Percentiles rank a stretch among this genome's conserved stretches.
Conservation (phyloP, 2,329 filamentous ascomycete species). For the Grosmannia clavigera region DNA sequence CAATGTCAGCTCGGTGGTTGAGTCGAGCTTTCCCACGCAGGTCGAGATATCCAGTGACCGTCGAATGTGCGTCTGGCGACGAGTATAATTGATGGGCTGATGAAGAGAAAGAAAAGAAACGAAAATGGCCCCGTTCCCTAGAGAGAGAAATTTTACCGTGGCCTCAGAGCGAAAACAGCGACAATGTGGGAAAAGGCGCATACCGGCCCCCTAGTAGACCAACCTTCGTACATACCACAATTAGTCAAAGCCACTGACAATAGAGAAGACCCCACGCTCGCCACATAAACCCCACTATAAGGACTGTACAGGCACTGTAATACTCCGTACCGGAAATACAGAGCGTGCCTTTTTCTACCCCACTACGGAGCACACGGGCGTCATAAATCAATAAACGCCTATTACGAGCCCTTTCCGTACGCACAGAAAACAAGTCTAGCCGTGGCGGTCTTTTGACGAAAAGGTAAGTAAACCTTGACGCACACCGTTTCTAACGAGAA, state of each 20-base stretch:
- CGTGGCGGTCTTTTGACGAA: not conserved
- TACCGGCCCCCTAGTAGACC: not conserved
- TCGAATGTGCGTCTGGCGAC: not conserved
- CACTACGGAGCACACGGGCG: not conserved
- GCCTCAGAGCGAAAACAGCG: not conserved
- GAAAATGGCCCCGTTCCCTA: not conserved
- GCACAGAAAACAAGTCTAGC: not conserved
- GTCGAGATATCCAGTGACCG: not conserved
- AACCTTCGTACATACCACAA: slow-evolving; percentile 1
- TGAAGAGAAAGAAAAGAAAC: not conserved
- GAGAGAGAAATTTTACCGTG: slow-evolving; percentile 1
- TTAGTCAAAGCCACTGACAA: not conserved
- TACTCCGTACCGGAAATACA: not conserved
- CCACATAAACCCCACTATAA: slow-evolving; percentile 1
- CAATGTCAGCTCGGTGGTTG: not conserved
- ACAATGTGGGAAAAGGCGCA: slow-evolving; percentile 1
- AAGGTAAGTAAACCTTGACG: not conserved
- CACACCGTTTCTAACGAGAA: not conserved
- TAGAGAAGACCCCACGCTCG: not conserved
- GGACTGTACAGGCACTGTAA: not conserved
- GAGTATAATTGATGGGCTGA: not conserved
- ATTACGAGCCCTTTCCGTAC: not conserved
- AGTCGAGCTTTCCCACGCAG: not conserved
- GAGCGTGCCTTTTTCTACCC: not conserved
- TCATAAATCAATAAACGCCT: not conserved